A percentile compares a stretch with the other conserved stretches of the same genome.
phyloP scores from a whole-genome alignment of 1,284 basidiomycete species.

The Sanghuangporus baumii region DNA sequence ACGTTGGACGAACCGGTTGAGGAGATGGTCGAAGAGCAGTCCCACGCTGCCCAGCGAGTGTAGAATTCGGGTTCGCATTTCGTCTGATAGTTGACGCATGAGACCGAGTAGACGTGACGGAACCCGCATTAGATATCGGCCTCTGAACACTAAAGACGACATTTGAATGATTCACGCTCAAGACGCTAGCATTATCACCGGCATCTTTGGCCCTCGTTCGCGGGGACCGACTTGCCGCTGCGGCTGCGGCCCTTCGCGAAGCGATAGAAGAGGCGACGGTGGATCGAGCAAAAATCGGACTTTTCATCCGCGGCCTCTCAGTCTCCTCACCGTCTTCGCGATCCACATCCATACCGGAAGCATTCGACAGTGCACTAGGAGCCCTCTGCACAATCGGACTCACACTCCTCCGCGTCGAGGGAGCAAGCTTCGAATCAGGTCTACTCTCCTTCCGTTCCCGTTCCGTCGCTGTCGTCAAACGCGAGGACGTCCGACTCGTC shows the following conservation, averaged over 20 bases:
- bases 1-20: constrained; percentile 22
- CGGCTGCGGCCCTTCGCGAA: neutral
- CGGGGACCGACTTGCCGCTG: neutral
- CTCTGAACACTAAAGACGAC: constrained; percentile 22
- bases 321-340: neutral
- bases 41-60: neutral
- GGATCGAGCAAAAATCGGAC: neutral
- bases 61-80: neutral
- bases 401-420: constrained; percentile 20
- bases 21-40: constrained; percentile 13
- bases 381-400: constrained; percentile 4
- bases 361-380: constrained; percentile 7
- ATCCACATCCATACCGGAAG: constrained; percentile 16
- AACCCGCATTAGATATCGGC: constrained; percentile 32
- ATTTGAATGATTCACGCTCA: constrained; percentile 17
- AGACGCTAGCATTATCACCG: constrained; percentile 12
- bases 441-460: constrained; percentile 23
- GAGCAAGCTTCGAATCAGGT: constrained; percentile 67
- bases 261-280: neutral
- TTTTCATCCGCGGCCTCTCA: neutral
- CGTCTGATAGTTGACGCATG: constrained; percentile 37
- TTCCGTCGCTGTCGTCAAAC: constrained; percentile 19
- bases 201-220: constrained; percentile 1
- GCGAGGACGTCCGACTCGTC: constrained; percentile 15
- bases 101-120: constrained; percentile 32